Evolutionary conservation across 192 early-diverging fungal genomes (phyloP), one percentile per base, ranked within the genome.

Genomic region (Rhizophagus prolifer): DNA sequence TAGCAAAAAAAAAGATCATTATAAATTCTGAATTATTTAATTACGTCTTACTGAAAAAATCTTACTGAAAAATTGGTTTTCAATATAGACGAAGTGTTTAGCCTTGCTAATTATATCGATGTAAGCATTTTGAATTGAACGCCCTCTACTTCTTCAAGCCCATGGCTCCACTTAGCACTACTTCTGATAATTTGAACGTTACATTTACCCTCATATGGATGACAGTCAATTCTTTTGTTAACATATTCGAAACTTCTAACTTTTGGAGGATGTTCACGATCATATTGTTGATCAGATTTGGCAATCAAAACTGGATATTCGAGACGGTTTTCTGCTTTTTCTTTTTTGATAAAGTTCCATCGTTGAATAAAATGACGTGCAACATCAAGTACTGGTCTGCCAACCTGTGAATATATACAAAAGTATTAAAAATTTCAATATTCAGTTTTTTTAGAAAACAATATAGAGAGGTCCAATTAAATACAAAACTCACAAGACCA

Each of bases 51-150:
- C 4, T 34, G 31, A 34, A 14, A n/a, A 72, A 44, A 28, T 72
- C 88, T 78, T 87, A 89, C 88, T 90, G 82, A 97, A 97, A 86
- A 97, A 97, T 79, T 97, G 95, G 81, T 97, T 95, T 80, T 97
- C 95, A 72, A 97, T 95, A 83, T 97, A 97, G n/a, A 97, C 85
- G 82, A 92, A 95, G 77, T 97, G 94, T 77, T 94, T 85, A 21
- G 95, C 91, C 38, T 88, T 80, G 26, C 77, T 78, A 81, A 97
- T 97, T 66, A 86, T 84, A 58, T 90, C 83, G 74, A 92, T 77
- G 80, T 97, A 97, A 19, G 95, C 95, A 58, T 90, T 93, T 64
- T 92, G 88, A 72, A 96, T 95, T 14, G 92, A 93, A 76, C 86
- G 86, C 82, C 83, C 74, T 85, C 84, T 34, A 87, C 74, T 76